Evolutionary conservation across 73 alveolate genomes (phyloP), one percentile per base, ranked within the genome.

Genomic region (Blepharisma japonicum): DNA sequence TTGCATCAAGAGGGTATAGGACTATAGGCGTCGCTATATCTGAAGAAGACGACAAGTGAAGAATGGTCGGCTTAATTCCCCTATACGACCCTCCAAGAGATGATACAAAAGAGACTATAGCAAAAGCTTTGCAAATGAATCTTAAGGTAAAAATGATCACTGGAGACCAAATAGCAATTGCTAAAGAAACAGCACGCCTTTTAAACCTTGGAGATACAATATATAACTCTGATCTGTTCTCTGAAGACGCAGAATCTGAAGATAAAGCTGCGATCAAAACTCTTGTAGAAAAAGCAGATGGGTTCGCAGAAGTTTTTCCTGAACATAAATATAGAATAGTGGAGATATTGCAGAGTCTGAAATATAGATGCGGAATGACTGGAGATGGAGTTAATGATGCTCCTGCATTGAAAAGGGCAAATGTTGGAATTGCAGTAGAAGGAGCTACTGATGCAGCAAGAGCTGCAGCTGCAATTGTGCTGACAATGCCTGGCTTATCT

Each of bases 361-460:
- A 32, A 0, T 32, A 32, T 32, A 32, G 42, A 32, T 32, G 42
- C 3, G 42, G 42, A 71, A 95, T 95, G 99, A 92, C 98, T 77
- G 99, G 99, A 47, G 99, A 95, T 89, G 99, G 99, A 6, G 91
- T 98, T 18, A 95, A 95, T 80, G 99, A 95, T 86, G 99, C 92
- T 5, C 98, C 98, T n/a, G 95, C 98, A 25, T 81, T 95, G 67
- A 94, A 94, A 49, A 87, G 96, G 83, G 95, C 98, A 8, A 86
- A 85, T 56, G 92, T 94, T 8, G 99, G 99, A 61, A 87, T 94
- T 7, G 99, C 99, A 14, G 85, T 95, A 47, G 94, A 92, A 47
- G 91, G 42, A 32, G 42, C 42, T 32, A 32, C 42, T 32, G 42
- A 32, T 32, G 42, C 42, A 32, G 42, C 42, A 32, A 32, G 42